These are phyloP conservation scores for Xylaria sp. DNA, from an alignment of 2,329 filamentous ascomycete genomes.

Conservation along the genomic window DNA sequence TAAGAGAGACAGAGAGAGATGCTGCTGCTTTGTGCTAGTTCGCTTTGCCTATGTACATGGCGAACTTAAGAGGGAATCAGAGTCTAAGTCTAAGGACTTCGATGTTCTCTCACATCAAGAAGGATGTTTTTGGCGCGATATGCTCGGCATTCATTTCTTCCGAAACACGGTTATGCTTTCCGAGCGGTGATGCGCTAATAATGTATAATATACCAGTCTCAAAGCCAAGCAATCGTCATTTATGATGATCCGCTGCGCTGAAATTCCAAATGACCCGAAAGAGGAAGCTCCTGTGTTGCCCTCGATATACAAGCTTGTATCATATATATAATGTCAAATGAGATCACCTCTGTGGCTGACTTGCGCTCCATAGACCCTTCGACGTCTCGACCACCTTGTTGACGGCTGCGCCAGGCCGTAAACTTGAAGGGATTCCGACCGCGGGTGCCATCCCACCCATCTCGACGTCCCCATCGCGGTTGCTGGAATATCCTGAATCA, in stretches of 20 bases:
- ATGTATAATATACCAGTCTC: slow-evolving; percentile 21
- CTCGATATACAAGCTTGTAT: slow-evolving; percentile 28
- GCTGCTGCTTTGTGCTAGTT: slow-evolving; percentile 6
- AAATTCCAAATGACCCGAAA: slow-evolving; percentile 21
- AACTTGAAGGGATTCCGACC: slow-evolving; percentile 57
- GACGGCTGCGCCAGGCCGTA: slow-evolving; percentile 64
- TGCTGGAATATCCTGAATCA: slow-evolving; percentile 63
- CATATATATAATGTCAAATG: slow-evolving; percentile 17
- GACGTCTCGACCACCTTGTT: slow-evolving; percentile 71
- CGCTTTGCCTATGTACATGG: slow-evolving; percentile 29
- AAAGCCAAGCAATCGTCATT: slow-evolving; percentile 18
- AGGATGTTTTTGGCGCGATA: slow-evolving; percentile 3
- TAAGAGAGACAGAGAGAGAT: slow-evolving; percentile 16
- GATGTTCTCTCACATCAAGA: slow-evolving; percentile 19
- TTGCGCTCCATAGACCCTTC: slow-evolving; percentile 68
- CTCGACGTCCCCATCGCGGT: slow-evolving; percentile 54
- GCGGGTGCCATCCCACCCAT: slow-evolving; percentile 58
- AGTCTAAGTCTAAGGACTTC: slow-evolving; percentile 22
- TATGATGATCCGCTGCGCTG: slow-evolving; percentile 14
- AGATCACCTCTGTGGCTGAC: slow-evolving; percentile 45
- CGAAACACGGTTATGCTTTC: slow-evolving; percentile 1
- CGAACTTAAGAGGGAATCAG: slow-evolving; percentile 15
- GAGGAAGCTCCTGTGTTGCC: not conserved
- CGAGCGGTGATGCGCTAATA: slow-evolving; percentile 15
- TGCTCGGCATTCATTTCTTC: slow-evolving; percentile 1